These are phyloP conservation scores for Colletotrichum aenigma DNA, from an alignment of 2,329 filamentous ascomycete genomes.

Conservation along the genomic window DNA sequence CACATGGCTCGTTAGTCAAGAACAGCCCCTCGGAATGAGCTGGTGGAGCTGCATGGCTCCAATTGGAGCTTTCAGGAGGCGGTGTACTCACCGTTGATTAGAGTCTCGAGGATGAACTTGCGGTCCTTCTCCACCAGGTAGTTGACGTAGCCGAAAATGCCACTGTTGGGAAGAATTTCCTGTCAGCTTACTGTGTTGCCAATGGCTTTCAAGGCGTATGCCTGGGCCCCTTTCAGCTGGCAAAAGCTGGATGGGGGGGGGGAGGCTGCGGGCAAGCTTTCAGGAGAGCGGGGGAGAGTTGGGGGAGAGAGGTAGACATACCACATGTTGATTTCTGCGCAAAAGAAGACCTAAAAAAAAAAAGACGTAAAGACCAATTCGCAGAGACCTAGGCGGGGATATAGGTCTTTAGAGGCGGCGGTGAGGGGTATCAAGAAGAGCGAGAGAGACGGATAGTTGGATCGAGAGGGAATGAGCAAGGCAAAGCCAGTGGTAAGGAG, in stretches of 20 bases:
- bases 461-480: slow-evolving; percentile 13
- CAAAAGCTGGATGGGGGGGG: not conserved
- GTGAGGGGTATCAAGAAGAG: slow-evolving; percentile 21
- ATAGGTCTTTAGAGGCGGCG: not conserved
- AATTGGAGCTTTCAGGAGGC: slow-evolving; percentile 15
- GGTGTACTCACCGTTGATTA: slow-evolving; percentile 82
- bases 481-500: slow-evolving; percentile 12
- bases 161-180: slow-evolving; percentile 54
- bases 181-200: slow-evolving; percentile 11
- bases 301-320: slow-evolving; percentile 20
- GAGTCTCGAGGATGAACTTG: slow-evolving; percentile 92
- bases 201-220: not conserved
- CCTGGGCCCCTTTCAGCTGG: not conserved
- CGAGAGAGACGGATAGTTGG: slow-evolving; percentile 19
- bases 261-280: slow-evolving; percentile 6
- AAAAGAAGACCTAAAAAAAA: slow-evolving; percentile 6
- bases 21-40: not conserved
- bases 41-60: slow-evolving; percentile 6
- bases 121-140: slow-evolving; percentile 99
- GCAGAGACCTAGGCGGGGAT: not conserved
- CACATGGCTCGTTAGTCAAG: slow-evolving; percentile 30
- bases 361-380: slow-evolving; percentile 17
- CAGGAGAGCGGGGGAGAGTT: not conserved
- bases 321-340: slow-evolving; percentile 26
- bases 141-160: slow-evolving; percentile 99